Evolutionary conservation across 1,284 basidiomycete genomes (phyloP).

Genomic region (Ustanciosporium gigantosporum): DNA sequence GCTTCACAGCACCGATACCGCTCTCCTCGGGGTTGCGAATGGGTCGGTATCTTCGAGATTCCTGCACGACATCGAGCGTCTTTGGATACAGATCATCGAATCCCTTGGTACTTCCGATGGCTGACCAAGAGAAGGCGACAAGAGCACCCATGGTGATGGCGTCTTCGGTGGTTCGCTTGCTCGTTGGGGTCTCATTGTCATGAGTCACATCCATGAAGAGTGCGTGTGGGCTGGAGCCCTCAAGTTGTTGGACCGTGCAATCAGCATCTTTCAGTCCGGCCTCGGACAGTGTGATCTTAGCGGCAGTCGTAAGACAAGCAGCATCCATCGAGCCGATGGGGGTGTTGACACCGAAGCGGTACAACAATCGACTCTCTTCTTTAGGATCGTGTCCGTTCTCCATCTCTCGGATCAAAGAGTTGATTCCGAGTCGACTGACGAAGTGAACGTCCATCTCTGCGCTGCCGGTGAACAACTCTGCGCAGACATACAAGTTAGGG

Average conservation of each 20-base stretch:
- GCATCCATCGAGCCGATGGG: conserved; percentile 55
- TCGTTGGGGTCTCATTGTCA: conserved; percentile 55
- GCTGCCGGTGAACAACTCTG: conserved; percentile 93
- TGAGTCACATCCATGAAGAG: conserved; percentile 58
- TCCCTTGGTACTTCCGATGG: conserved; percentile 53
- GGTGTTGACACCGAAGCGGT: conserved; percentile 55
- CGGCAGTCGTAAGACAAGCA: conserved; percentile 38
- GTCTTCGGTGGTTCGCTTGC: conserved; percentile 53
- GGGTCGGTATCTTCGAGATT: conserved; percentile 44
- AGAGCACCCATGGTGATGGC: conserved; percentile 56
- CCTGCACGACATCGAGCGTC: conserved; percentile 48
- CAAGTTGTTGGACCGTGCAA: conserved; percentile 40
- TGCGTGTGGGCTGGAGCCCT: conserved; percentile 50
- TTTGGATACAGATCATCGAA: conserved; percentile 55
- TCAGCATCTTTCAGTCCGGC: conserved; percentile 19
- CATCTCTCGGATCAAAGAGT: conserved; percentile 56
- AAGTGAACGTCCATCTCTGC: conserved; percentile 72
- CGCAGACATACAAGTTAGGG: conserved; percentile 90
- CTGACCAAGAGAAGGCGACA: conserved; percentile 55
- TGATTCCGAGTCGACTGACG: conserved; percentile 54
- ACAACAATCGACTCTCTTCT: conserved; percentile 52
- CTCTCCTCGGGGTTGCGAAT: conserved; percentile 28
- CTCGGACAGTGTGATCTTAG: conserved; percentile 65
- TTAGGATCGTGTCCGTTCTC: conserved; percentile 55
- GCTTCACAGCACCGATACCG: conserved; percentile 47